These are phyloP conservation scores for Gossypium lobatum DNA, from an alignment of 441 rosid genomes.

Conservation along the genomic window DNA sequence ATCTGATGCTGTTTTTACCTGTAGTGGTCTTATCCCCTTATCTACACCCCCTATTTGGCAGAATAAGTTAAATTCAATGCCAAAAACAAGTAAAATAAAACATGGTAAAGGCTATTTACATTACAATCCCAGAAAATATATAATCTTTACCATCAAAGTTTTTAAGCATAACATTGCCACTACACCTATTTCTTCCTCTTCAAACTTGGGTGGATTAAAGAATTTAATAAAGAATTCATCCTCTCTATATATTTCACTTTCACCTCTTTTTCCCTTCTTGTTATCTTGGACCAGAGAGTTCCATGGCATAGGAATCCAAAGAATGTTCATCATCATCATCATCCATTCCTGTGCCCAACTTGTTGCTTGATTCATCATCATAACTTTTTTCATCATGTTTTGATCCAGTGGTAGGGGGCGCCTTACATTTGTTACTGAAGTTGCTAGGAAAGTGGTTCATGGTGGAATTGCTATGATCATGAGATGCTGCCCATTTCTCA, in stretches of 20 bases:
- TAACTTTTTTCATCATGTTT: slow-evolving; percentile 34
- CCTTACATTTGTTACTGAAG: slow-evolving; percentile 16
- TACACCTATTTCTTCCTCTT: slow-evolving; percentile 15
- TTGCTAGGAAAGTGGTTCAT: slow-evolving; percentile 28
- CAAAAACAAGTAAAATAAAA: no score
- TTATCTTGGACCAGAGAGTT: slow-evolving; percentile 86
- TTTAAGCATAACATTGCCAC: neutral
- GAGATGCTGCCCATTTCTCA: slow-evolving; percentile 83
- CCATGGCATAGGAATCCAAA: slow-evolving; percentile 81
- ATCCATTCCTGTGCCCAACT: slow-evolving; percentile 48
- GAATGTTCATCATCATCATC: slow-evolving; percentile 73
- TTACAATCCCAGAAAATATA: slow-evolving; percentile 2
- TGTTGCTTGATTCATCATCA: slow-evolving; percentile 41
- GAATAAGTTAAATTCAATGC: no score
- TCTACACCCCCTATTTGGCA: no score
- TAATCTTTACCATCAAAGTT: neutral
- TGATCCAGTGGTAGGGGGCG: slow-evolving; percentile 21
- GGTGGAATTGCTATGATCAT: slow-evolving; percentile 41
- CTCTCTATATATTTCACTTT: slow-evolving; percentile 4
- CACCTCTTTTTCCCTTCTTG: neutral
- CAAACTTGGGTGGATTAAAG: slow-evolving; percentile 22
- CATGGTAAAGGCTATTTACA: slow-evolving; percentile 2
- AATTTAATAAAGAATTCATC: slow-evolving; percentile 20
- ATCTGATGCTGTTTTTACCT: no score
- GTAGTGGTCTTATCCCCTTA: no score